Conservation (phyloP, 495 filamentous ascomycete genomes). For the Hypoxylon perforatum region DNA sequence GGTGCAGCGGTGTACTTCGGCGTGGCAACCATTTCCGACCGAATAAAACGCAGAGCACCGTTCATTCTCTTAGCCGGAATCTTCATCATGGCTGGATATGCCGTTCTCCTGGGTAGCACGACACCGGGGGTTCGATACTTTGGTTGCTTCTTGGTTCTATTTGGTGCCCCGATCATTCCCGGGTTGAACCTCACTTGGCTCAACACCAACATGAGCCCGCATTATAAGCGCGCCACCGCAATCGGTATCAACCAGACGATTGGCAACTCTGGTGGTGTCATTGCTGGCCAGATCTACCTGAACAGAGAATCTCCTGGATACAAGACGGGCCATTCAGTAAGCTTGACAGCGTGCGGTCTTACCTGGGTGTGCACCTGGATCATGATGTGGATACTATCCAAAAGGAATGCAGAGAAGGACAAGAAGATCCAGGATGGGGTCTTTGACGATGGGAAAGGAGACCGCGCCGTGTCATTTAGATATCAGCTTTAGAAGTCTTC, state of each 20-base stretch:
- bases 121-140: slow-evolving; percentile 61
- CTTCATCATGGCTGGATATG: slow-evolving; percentile 63
- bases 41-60: slow-evolving; percentile 38
- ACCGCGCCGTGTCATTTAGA: background rate
- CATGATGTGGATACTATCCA: slow-evolving; percentile 6
- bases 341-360: slow-evolving; percentile 3
- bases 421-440: background rate
- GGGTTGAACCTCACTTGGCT: slow-evolving; percentile 68
- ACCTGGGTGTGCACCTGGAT: slow-evolving; percentile 1
- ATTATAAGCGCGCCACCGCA: slow-evolving; percentile 65
- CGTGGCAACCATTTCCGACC: slow-evolving; percentile 56
- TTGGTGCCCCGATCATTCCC: slow-evolving; percentile 61
- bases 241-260: slow-evolving; percentile 67
- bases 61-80: slow-evolving; percentile 58
- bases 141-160: slow-evolving; percentile 64
- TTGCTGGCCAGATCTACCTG: slow-evolving; percentile 65
- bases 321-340: slow-evolving; percentile 1
- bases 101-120: slow-evolving; percentile 55
- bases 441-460: background rate
- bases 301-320: slow-evolving; percentile 10
- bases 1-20: slow-evolving; percentile 56
- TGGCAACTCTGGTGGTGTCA: slow-evolving; percentile 66
- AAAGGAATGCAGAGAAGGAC: slow-evolving; percentile 8
- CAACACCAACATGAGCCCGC: slow-evolving; percentile 67
- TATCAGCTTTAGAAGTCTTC: slow-evolving; percentile 1